Evolutionary conservation across 2,329 filamentous ascomycete species (phyloP).

Genomic region (Onygenales sp.): DNA sequence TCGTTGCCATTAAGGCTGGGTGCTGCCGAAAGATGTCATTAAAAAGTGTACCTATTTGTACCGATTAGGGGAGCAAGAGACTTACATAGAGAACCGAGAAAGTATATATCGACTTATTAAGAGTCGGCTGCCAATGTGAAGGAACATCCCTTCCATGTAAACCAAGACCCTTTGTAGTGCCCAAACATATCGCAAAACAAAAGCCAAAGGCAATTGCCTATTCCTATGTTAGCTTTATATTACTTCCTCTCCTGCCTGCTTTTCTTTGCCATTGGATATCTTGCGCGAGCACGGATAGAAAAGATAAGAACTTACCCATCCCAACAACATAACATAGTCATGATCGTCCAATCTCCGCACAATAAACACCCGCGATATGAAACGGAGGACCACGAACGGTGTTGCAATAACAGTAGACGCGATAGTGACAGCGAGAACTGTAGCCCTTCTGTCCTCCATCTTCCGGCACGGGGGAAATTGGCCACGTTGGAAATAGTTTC

Average conservation of each 20-base stretch:
- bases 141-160: slow-evolving; percentile 31
- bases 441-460: slow-evolving; percentile 27
- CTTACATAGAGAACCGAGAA: slow-evolving; percentile 11
- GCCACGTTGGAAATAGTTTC: too few relatives aligned
- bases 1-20: slow-evolving; percentile 80
- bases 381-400: slow-evolving; percentile 63
- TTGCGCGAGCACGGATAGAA: slow-evolving; percentile 8
- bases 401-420: slow-evolving; percentile 54
- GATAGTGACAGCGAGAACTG: slow-evolving; percentile 34
- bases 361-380: slow-evolving; percentile 63
- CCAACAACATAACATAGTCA: slow-evolving; percentile 70
- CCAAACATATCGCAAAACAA: slow-evolving; percentile 37
- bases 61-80: slow-evolving; percentile 1
- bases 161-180: slow-evolving; percentile 34
- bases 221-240: slow-evolving; percentile 3
- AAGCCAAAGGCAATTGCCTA: slow-evolving; percentile 38
- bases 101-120: slow-evolving; percentile 42
- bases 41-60: background rate
- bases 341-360: slow-evolving; percentile 64
- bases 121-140: slow-evolving; percentile 17
- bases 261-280: background rate
- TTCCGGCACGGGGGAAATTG: background rate
- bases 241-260: background rate
- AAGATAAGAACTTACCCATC: slow-evolving; percentile 50
- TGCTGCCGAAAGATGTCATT: slow-evolving; percentile 46